Evolutionary conservation across 441 rosid genomes (phyloP).

Genomic region (Brassica balearica): DNA sequence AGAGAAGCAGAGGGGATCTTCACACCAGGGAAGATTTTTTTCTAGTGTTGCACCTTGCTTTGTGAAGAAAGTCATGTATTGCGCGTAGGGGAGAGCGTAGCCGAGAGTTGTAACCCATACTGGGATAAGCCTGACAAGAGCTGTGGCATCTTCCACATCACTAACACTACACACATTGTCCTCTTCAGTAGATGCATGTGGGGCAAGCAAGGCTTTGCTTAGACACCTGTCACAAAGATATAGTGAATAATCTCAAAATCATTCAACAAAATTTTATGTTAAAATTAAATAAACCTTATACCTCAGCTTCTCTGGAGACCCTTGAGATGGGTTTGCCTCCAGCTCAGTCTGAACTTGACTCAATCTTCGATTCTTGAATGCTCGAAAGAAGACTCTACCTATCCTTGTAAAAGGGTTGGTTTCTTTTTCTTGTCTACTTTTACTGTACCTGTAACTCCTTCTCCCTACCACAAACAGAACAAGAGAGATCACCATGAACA

Average conservation of each 20-base stretch:
- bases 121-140: not conserved
- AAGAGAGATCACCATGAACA: not conserved
- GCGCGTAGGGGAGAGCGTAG: not conserved
- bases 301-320: not conserved
- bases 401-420: not conserved
- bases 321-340: not conserved
- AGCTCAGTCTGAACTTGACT: not conserved
- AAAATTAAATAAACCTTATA: not conserved
- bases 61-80: conserved; percentile 2
- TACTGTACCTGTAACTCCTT: not conserved
- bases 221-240: not conserved
- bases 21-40: not conserved
- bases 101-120: conserved; percentile 2
- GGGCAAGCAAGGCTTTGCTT: not conserved
- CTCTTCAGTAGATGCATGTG: not conserved
- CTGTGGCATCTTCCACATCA: not conserved
- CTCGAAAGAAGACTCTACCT: not conserved
- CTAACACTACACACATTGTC: not conserved
- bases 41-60: conserved; percentile 1
- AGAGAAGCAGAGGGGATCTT: conserved; percentile 7
- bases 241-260: not conserved
- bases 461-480: not conserved
- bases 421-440: not conserved
- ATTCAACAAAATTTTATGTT: not conserved
- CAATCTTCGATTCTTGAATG: not conserved